Evolutionary conservation across 2,329 filamentous ascomycete species (phyloP).

Genomic region (Gaeumannomyces sp.): DNA sequence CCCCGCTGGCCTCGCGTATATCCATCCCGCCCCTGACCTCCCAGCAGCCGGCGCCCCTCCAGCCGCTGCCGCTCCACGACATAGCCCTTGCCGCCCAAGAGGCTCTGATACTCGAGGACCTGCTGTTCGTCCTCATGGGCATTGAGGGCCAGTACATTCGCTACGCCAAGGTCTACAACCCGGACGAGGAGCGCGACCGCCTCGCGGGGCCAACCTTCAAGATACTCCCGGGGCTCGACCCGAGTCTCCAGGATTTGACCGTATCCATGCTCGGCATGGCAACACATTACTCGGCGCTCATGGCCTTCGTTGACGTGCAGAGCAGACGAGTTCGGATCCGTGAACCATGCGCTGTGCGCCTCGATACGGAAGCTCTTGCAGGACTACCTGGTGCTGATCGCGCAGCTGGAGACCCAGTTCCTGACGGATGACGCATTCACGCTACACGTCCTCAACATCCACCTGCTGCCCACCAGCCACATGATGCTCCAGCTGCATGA

Average conservation of each 20-base stretch:
- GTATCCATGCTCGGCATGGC: slow-evolving; percentile 89
- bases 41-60: slow-evolving; percentile 61
- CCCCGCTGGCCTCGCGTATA: slow-evolving; percentile 61
- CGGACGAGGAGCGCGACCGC: slow-evolving; percentile 77
- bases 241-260: slow-evolving; percentile 82
- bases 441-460: slow-evolving; percentile 85
- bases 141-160: slow-evolving; percentile 97
- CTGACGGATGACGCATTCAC: slow-evolving; percentile 86
- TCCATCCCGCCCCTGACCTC: slow-evolving; percentile 63
- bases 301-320: slow-evolving; percentile 90
- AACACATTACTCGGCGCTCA: slow-evolving; percentile 84
- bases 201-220: slow-evolving; percentile 76
- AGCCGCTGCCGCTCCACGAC: slow-evolving; percentile 61
- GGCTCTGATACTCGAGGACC: slow-evolving; percentile 77
- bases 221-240: slow-evolving; percentile 78
- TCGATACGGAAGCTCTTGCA: slow-evolving; percentile 86
- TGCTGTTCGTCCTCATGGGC: slow-evolving; percentile 95
- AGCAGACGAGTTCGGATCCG: slow-evolving; percentile 89
- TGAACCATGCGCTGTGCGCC: slow-evolving; percentile 95
- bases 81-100: slow-evolving; percentile 79
- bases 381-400: slow-evolving; percentile 88
- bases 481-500: slow-evolving; percentile 88
- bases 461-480: slow-evolving; percentile 83
- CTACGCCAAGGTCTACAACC: slow-evolving; percentile 76
- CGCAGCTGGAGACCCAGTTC: slow-evolving; percentile 89